Evolutionary conservation across 345 rosid genomes (phyloP).

Genomic region (Erysimum cheiranthoides): DNA sequence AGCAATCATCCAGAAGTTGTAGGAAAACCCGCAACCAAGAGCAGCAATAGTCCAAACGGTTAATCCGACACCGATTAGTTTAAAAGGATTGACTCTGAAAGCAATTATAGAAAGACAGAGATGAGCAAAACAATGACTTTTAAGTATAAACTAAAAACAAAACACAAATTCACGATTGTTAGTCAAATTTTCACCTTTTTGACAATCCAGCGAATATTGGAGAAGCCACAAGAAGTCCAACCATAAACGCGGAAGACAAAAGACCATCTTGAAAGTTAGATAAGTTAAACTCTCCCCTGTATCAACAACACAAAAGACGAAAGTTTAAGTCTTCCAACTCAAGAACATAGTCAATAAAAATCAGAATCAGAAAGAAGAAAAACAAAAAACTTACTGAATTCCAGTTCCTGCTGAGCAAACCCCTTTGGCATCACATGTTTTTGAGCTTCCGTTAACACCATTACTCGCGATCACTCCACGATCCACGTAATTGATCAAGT

Average conservation of each 20-base stretch:
- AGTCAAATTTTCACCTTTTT: conserved; percentile 57
- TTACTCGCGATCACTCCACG: conserved; percentile 97
- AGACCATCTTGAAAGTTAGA: conserved; percentile 91
- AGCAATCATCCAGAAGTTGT: conserved; percentile 86
- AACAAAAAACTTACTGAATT: conserved; percentile 68
- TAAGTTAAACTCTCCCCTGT: conserved; percentile 83
- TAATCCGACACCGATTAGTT: conserved; percentile 88
- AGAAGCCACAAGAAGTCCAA: conserved; percentile 91
- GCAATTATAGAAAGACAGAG: background rate
- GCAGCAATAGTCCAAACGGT: conserved; percentile 91
- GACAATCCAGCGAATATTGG: conserved; percentile 91
- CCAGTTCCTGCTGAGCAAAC: conserved; percentile 77
- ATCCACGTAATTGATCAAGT: conserved; percentile 85
- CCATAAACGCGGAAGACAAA: conserved; percentile 97
- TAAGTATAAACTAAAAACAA: background rate
- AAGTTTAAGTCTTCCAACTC: conserved; percentile 5
- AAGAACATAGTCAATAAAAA: background rate
- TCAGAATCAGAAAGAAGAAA: background rate
- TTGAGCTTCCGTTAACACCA: conserved; percentile 83
- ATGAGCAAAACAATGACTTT: conserved; percentile 17
- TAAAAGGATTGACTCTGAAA: conserved; percentile 85
- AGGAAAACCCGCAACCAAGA: conserved; percentile 76
- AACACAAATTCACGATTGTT: background rate
- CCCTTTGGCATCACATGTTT: conserved; percentile 64
- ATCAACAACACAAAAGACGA: background rate